Percentiles rank a stretch among this genome's conserved stretches.
Conservation (phyloP, 768 basidiomycete genomes). For the Leccinum truebloodii region DNA sequence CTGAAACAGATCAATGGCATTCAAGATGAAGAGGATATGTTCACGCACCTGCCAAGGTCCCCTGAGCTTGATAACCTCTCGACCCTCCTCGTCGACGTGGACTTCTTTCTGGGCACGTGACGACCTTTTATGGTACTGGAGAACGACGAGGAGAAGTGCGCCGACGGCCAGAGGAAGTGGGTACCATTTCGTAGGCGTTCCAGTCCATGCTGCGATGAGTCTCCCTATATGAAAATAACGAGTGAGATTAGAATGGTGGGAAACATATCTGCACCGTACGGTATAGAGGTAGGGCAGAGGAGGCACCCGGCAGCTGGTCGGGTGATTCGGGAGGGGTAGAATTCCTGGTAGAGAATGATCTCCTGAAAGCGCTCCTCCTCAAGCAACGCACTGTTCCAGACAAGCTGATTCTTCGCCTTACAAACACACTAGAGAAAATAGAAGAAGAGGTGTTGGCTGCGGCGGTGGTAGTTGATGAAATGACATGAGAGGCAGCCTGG, state of each 20-base stretch:
- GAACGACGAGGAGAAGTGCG: slow-evolving; percentile 78
- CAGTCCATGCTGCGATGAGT: slow-evolving; percentile 75
- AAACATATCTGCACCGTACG: slow-evolving; percentile 28
- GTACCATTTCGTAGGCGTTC: slow-evolving; percentile 94
- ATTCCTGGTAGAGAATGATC: slow-evolving; percentile 29
- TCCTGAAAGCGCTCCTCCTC: slow-evolving; percentile 24
- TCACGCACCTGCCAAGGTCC: slow-evolving; percentile 88
- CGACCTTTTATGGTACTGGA: slow-evolving; percentile 70
- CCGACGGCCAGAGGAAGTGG: slow-evolving; percentile 91
- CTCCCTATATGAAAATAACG: slow-evolving; percentile 41
- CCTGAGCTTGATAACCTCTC: slow-evolving; percentile 76
- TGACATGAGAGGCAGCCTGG: slow-evolving; percentile 49
- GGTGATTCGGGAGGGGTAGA: slow-evolving; percentile 41
- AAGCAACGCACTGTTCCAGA: slow-evolving; percentile 34
- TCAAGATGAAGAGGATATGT: not conserved
- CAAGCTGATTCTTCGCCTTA: slow-evolving; percentile 33
- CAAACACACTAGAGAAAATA: slow-evolving; percentile 33
- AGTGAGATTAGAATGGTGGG: slow-evolving; percentile 10
- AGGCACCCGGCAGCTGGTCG: slow-evolving; percentile 42
- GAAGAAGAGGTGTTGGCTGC: slow-evolving; percentile 36
- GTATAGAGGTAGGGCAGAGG: slow-evolving; percentile 48
- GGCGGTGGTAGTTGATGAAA: slow-evolving; percentile 29
- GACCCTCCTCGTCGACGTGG: slow-evolving; percentile 79
- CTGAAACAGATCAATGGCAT: slow-evolving; percentile 38
- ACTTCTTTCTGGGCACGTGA: slow-evolving; percentile 58